Conservation (phyloP, 192 early-diverging fungal species). For the Backusella australiensis region DNA sequence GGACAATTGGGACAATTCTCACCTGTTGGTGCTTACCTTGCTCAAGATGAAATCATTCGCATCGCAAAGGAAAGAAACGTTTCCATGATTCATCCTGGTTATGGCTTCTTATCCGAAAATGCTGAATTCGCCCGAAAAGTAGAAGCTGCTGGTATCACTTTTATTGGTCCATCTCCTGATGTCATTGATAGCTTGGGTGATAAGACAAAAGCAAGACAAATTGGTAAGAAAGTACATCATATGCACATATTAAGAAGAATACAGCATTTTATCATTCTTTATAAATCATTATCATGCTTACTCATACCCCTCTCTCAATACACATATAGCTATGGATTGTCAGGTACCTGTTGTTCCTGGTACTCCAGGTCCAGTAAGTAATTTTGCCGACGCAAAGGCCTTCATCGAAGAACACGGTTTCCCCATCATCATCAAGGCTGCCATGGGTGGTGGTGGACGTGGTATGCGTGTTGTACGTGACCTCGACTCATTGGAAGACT, state of each 20-base stretch:
- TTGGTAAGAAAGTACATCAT: conserved; percentile 61
- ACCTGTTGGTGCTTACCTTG: conserved; percentile 91
- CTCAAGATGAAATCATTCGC: conserved; percentile 88
- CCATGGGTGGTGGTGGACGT: conserved; percentile 86
- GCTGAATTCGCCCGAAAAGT: conserved; percentile 86
- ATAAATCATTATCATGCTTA: neutral
- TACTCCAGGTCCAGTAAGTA: conserved; percentile 72
- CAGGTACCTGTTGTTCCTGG: conserved; percentile 92
- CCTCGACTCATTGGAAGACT: conserved; percentile 57
- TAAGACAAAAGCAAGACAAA: conserved; percentile 86
- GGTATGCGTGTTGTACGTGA: conserved; percentile 93
- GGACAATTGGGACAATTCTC: conserved; percentile 73
- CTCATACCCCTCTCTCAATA: neutral
- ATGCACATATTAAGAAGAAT: conserved; percentile 69
- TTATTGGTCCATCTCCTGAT: conserved; percentile 80
- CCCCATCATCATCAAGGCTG: conserved; percentile 95
- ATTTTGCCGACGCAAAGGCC: conserved; percentile 56
- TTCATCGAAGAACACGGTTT: conserved; percentile 83
- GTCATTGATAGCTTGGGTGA: conserved; percentile 88
- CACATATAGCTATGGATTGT: conserved; percentile 56
- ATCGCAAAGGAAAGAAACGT: conserved; percentile 79
- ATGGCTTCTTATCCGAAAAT: conserved; percentile 96
- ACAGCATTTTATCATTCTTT: neutral
- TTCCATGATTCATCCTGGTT: conserved; percentile 89
- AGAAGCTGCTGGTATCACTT: conserved; percentile 83